Evolutionary conservation across 2,329 filamentous ascomycete species (phyloP), one percentile per base, ranked within the genome.

Genomic region (Phoma sp.): DNA sequence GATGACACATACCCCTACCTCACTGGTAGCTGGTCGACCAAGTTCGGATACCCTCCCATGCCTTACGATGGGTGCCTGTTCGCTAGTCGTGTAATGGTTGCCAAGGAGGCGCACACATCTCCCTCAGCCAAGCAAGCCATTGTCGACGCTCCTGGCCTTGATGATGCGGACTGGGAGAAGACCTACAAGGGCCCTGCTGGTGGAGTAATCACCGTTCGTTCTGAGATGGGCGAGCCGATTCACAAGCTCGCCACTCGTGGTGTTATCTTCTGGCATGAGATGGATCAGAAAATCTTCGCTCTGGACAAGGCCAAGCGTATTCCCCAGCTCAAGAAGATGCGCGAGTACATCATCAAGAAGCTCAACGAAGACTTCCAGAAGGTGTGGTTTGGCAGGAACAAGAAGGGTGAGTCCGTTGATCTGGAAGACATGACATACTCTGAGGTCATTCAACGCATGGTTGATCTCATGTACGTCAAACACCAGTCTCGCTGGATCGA

Each of bases 151-250:
- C 66, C 62, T 28, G 78, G 78, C 53, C 66, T 80, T 7, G 71
- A 76, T 9, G 77, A 80, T 46, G 60, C 62, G 17, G 75, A 79
- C 1, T 81, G 78, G 78, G 76, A 79, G 61, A 75, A 76, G 61
- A 79, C 77, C 1, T 80, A 80, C 69, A 77, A 74, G 80, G 91
- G 91, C 15, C 84, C 92, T 21, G 90, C 93, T 52, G 95, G 95
- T 68, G 95, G 95, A 74, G 87, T 99, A 60, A 93, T 99, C 68
- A 99, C 95, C 23, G 95, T 99, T 42, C 87, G 92, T 61, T 99
- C 95, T 1, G 95, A 99, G 79, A 99, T 99, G 96, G 96, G 95
- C 38, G 95, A 99, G 82, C 96, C 95, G 5, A 99, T 99, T 59
- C 95, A 99, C 82, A 99, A 99, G 81, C 86, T 99, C 55, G 96